A percentile compares a stretch with the other conserved stretches of the same genome.
phyloP scores from a whole-genome alignment of 116 monocot species.

The Thalassia testudinum region DNA sequence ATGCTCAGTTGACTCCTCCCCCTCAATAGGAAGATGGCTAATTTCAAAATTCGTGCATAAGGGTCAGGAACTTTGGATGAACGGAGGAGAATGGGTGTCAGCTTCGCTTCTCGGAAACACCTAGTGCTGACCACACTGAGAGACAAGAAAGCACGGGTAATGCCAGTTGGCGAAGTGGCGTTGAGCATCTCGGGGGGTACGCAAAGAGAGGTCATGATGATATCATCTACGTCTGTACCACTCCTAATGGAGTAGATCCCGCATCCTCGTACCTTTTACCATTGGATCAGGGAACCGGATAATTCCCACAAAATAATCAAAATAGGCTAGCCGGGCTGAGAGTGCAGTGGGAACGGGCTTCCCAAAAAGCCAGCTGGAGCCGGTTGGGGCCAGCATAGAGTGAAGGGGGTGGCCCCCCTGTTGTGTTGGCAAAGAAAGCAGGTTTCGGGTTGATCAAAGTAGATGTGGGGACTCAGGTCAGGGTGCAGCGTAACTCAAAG shows the following conservation, averaged over 20 bases:
- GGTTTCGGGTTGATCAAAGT: no score
- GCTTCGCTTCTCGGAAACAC: slow-evolving; percentile 12
- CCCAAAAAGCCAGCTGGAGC: slow-evolving; percentile 4
- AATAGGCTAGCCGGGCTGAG: slow-evolving; percentile 12
- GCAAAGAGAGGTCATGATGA: slow-evolving; percentile 11
- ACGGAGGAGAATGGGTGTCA: slow-evolving; percentile 11
- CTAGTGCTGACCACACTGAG: slow-evolving; percentile 15
- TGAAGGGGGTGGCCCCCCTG: slow-evolving; percentile 1
- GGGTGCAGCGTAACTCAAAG: no score
- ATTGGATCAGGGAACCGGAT: slow-evolving; percentile 14
- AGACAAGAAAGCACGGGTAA: slow-evolving; percentile 5
- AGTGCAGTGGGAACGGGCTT: no score
- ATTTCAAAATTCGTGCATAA: slow-evolving; percentile 5
- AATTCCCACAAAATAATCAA: slow-evolving; percentile 18
- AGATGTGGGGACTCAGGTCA: no score
- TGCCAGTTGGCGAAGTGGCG: slow-evolving; percentile 14
- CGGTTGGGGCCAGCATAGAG: slow-evolving; percentile 5
- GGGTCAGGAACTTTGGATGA: slow-evolving; percentile 5
- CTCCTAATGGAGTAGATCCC: slow-evolving; percentile 15
- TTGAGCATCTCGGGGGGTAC: slow-evolving; percentile 13
- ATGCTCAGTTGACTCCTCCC: slow-evolving; percentile 10
- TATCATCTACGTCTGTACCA: slow-evolving; percentile 5
- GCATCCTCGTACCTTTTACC: slow-evolving; percentile 6
- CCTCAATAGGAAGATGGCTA: neutral
- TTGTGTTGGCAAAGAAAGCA: no score